phyloP scores from a whole-genome alignment of 2,329 filamentous ascomycete genomes.

The Dissoconium aciculare region DNA sequence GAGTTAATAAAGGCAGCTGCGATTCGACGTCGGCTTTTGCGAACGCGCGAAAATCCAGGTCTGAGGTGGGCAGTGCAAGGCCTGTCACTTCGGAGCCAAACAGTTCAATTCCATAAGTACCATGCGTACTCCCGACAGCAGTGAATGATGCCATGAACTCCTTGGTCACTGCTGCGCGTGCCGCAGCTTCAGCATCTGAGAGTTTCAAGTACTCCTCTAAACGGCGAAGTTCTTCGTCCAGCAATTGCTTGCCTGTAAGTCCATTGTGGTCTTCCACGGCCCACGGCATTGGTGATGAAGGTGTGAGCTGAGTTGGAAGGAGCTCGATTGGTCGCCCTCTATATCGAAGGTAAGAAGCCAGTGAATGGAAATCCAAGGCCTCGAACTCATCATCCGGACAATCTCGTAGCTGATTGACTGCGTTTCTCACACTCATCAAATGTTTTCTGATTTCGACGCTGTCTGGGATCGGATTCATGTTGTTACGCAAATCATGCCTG shows the following conservation, averaged over 20 bases:
- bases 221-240: slow-evolving; percentile 31
- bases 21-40: slow-evolving; percentile 17
- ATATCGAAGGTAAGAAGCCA: too few species aligned
- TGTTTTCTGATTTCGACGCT: too few species aligned
- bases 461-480: too few species aligned
- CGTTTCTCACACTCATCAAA: too few species aligned
- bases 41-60: slow-evolving; percentile 36
- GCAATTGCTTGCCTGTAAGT: neutral
- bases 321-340: too few species aligned
- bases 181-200: slow-evolving; percentile 28
- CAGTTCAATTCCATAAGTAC: slow-evolving; percentile 21
- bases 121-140: slow-evolving; percentile 16
- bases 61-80: slow-evolving; percentile 38
- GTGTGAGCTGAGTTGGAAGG: too few species aligned
- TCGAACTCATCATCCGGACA: too few species aligned
- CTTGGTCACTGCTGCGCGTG: slow-evolving; percentile 23
- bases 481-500: too few species aligned
- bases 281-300: slow-evolving; percentile 5
- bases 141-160: slow-evolving; percentile 19
- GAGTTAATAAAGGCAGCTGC: too few species aligned
- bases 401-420: too few species aligned
- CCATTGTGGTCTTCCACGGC: neutral
- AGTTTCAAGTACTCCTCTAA: slow-evolving; percentile 33
- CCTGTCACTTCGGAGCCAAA: slow-evolving; percentile 42
- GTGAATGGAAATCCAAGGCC: too few species aligned